phyloP scores from a whole-genome alignment of 805 yeast species.

The Priceomyces fermenticarens region DNA sequence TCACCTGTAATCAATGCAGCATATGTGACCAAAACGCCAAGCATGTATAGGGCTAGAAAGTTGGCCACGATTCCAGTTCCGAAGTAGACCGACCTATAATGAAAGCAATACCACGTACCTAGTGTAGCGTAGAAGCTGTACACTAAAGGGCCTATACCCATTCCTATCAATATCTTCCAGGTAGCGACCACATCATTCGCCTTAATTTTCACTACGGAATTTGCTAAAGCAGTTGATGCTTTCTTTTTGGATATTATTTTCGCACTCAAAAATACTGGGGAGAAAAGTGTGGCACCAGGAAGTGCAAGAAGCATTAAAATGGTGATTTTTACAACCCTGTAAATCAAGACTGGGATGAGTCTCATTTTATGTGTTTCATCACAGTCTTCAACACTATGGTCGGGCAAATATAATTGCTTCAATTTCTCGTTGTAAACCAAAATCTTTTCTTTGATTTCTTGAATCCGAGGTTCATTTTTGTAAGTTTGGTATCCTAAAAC shows the following conservation, averaged over 20 bases:
- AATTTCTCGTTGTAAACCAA: constrained; percentile 63
- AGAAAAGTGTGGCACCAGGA: constrained; percentile 85
- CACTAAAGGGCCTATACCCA: constrained; percentile 85
- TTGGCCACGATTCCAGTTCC: constrained; percentile 4
- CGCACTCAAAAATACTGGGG: constrained; percentile 83
- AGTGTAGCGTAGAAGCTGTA: constrained; percentile 76
- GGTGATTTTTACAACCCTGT: constrained; percentile 55
- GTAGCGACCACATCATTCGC: constrained; percentile 96
- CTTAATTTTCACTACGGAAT: constrained; percentile 83
- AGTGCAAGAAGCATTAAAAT: constrained; percentile 62
- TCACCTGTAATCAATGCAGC: constrained; percentile 93
- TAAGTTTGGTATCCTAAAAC: constrained; percentile 77
- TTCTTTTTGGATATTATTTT: constrained; percentile 70
- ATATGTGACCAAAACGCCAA: constrained; percentile 73
- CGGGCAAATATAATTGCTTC: constrained; percentile 49
- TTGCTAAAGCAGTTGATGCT: constrained; percentile 76
- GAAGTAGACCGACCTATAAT: constrained; percentile 16
- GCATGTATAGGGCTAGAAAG: constrained; percentile 49
- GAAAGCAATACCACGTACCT: constrained; percentile 40
- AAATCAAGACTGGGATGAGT: constrained; percentile 50
- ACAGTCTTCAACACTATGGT: constrained; percentile 58
- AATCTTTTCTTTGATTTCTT: constrained; percentile 59
- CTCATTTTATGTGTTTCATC: constrained; percentile 48
- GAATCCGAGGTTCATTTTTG: constrained; percentile 66
- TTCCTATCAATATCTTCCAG: constrained; percentile 88